Evolutionary conservation across 148 eudicot genomes (phyloP).

Genomic region (Nyssa sinensis): DNA sequence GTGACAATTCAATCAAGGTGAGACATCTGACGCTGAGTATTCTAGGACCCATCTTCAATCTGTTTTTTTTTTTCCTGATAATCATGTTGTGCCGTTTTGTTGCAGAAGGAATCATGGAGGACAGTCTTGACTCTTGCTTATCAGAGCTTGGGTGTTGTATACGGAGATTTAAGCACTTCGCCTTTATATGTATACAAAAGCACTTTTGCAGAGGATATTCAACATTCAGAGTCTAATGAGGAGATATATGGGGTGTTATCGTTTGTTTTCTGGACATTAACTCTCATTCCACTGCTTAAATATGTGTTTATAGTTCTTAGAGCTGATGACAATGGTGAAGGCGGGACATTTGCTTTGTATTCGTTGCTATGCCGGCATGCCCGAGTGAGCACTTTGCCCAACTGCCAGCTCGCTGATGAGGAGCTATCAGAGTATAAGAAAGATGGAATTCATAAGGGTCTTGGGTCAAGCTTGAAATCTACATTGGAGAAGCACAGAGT

Average conservation of each 20-base stretch:
- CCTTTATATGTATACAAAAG: slow-evolving; percentile 73
- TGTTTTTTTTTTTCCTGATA: too few species aligned
- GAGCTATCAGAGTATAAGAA: slow-evolving; percentile 61
- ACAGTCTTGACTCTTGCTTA: slow-evolving; percentile 58
- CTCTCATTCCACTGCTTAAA: slow-evolving; percentile 62
- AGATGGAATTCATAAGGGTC: slow-evolving; percentile 31
- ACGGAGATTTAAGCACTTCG: slow-evolving; percentile 81
- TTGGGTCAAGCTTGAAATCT: slow-evolving; percentile 40
- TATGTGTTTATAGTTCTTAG: slow-evolving; percentile 74
- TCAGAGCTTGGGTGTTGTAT: slow-evolving; percentile 78
- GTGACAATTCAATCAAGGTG: slow-evolving; percentile 41
- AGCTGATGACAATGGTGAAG: slow-evolving; percentile 84
- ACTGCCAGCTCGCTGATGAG: slow-evolving; percentile 63
- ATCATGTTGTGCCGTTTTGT: slow-evolving; percentile 3
- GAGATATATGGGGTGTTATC: slow-evolving; percentile 68
- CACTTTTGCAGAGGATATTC: slow-evolving; percentile 77
- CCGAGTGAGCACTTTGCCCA: slow-evolving; percentile 58
- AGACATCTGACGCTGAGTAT: slow-evolving; percentile 10
- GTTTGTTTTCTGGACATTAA: slow-evolving; percentile 74
- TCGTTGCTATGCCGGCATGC: slow-evolving; percentile 71
- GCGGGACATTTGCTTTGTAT: slow-evolving; percentile 80
- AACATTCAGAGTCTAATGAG: slow-evolving; percentile 66
- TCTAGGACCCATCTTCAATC: neutral
- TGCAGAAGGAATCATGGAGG: slow-evolving; percentile 71
- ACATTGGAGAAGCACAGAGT: slow-evolving; percentile 59